Percentiles rank a stretch among this genome's conserved stretches.
These are phyloP conservation scores for Senna siamea DNA, from an alignment of 306 rosid species.

Conservation along the genomic window DNA sequence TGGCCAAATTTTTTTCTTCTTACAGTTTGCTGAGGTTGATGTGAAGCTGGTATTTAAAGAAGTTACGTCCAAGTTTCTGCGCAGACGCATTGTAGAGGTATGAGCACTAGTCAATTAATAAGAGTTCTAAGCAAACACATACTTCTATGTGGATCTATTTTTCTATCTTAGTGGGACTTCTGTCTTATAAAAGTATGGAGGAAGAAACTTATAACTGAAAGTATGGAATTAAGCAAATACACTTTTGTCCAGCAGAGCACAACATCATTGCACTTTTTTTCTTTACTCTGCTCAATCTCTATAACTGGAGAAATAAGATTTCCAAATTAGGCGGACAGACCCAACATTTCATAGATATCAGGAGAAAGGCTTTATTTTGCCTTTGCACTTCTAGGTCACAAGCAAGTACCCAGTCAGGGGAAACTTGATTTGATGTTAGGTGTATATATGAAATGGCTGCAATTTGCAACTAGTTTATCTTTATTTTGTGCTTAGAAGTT, in stretches of 20 bases:
- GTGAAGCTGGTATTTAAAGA: constrained; percentile 98
- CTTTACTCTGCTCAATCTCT: neutral
- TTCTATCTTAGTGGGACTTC: constrained; percentile 19
- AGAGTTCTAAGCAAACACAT: constrained; percentile 25
- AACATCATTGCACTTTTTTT: neutral
- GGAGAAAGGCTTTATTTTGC: neutral
- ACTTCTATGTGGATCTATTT: neutral
- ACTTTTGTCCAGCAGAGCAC: neutral
- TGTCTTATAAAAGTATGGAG: neutral
- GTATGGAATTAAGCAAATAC: neutral
- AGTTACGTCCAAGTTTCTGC: constrained; percentile 77
- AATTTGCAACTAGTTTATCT: neutral
- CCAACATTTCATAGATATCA: neutral
- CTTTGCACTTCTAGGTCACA: constrained; percentile 9
- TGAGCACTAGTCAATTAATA: constrained; percentile 34
- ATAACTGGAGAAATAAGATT: neutral
- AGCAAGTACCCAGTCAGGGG: neutral
- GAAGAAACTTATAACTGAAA: constrained; percentile 1
- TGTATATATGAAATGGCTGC: neutral
- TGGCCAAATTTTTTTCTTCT: constrained; percentile 17
- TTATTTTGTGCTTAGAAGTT: constrained; percentile 7
- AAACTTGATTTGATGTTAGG: neutral
- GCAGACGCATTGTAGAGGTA: constrained; percentile 98
- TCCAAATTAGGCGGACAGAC: neutral
- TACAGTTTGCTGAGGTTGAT: constrained; percentile 91